Evolutionary conservation across 2,329 filamentous ascomycete species (phyloP), one percentile per base, ranked within the genome.

Genomic region (Mariannaea elegans): DNA sequence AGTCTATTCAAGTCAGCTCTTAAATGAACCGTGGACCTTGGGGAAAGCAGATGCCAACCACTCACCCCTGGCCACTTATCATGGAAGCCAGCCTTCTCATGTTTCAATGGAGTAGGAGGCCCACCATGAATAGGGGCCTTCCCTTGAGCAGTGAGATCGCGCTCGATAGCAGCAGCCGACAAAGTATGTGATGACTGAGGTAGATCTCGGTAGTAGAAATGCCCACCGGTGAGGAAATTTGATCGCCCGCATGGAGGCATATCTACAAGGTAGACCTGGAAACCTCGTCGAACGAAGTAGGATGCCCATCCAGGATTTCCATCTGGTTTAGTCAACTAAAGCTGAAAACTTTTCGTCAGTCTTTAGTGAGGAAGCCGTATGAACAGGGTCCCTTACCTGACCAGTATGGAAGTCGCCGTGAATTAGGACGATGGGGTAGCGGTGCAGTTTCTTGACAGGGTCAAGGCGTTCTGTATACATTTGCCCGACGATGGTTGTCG

Each of bases 301-400:
- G 76, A 75, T 0, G 80, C 77, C 81, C 81, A 84, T 8, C 81
- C 81, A 1, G 73, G 72, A 2, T 73, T 65, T 13, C 77, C 75
- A 54, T 84, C 81, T 6, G 83, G 81, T 16, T 81, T 85, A 34
- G 78, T 78, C 13, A 79, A 66, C 75, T 76, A 81, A 46, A 78
- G 68, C 76, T 79, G 4, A 8, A 4, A 18, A 9, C 2, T 41
- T n/a, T n/a, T 42, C 12, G 19, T 47, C 7, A 38, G 31, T 24
- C 18, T 2, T 4, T 10, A 18, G 10, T n/a, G n/a, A n/a, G n/a
- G n/a, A n/a, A n/a, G n/a, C n/a, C n/a, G n/a, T n/a, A n/a, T n/a
- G n/a, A n/a, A n/a, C n/a, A n/a, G 9, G 24, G 24, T 5, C 6
- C 24, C 66, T 45, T 54, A 75, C 75, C 62, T 75, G 66, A 7